Evolutionary conservation across 139 green algal species (phyloP).

Genomic region (Zygnema cylindricum): DNA sequence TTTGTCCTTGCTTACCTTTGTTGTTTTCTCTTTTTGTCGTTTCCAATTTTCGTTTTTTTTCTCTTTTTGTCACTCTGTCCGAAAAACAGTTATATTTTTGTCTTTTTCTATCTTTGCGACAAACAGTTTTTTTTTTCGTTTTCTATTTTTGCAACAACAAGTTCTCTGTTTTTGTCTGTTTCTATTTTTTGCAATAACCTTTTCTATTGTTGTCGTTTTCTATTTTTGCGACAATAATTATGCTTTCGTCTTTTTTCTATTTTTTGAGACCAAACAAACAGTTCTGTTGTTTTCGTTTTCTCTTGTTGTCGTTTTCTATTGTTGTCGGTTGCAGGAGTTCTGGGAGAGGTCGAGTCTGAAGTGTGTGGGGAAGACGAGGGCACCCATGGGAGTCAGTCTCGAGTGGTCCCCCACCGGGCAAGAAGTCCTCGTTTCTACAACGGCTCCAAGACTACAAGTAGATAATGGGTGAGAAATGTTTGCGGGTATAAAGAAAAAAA

Average conservation of each 20-base stretch:
- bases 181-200: too few relatives aligned
- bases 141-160: too few relatives aligned
- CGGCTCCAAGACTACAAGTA: slow-evolving; percentile 87
- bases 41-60: not conserved
- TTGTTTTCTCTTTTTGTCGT: not conserved
- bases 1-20: not conserved
- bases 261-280: too few relatives aligned
- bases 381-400: slow-evolving; percentile 62
- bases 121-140: too few relatives aligned
- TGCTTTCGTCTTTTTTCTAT: too few relatives aligned
- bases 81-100: too few relatives aligned
- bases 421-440: slow-evolving; percentile 82
- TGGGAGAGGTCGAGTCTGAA: slow-evolving; percentile 36
- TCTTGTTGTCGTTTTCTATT: too few relatives aligned
- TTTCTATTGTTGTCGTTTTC: too few relatives aligned
- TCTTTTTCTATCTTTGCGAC: too few relatives aligned
- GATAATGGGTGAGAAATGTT: slow-evolving; percentile 87
- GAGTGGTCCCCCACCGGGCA: slow-evolving; percentile 90
- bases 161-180: too few relatives aligned
- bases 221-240: too few relatives aligned
- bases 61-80: not conserved
- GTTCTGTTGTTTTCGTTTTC: too few relatives aligned
- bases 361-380: slow-evolving; percentile 36
- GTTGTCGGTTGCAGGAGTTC: slow-evolving; percentile 53
- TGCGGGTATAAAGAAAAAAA: not conserved